Conservation (phyloP, 2,329 filamentous ascomycete species). For the Aureobasidium melanogenum region DNA sequence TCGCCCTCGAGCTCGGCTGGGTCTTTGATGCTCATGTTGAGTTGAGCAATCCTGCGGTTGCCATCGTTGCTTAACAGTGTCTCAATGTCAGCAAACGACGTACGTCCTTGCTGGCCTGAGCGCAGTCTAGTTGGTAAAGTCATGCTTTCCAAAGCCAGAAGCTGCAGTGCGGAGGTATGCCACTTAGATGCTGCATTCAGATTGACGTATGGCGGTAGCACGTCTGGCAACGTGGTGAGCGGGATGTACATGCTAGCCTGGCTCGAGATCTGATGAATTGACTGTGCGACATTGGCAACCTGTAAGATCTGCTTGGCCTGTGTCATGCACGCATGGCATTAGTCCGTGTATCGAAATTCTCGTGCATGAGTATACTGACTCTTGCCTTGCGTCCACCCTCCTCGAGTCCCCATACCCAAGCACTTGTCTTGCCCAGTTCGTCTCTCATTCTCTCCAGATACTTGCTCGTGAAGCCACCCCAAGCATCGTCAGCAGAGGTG, state of each 20-base stretch:
- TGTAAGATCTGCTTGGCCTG: conserved; percentile 56
- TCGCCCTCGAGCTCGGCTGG: conserved; percentile 24
- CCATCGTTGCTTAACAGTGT: conserved; percentile 64
- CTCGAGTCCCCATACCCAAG: conserved; percentile 83
- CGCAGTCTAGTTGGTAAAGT: conserved; percentile 67
- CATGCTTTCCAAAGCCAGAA: conserved; percentile 67
- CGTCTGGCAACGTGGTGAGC: conserved; percentile 52
- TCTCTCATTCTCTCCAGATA: conserved; percentile 63
- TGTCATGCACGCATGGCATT: neutral
- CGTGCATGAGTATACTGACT: conserved; percentile 14
- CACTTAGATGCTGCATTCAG: conserved; percentile 61
- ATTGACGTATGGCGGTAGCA: conserved; percentile 47
- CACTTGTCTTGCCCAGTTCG: conserved; percentile 78
- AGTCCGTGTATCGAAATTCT: conserved; percentile 10
- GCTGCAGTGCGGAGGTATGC: conserved; percentile 71
- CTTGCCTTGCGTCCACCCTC: conserved; percentile 34
- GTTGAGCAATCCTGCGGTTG: conserved; percentile 68
- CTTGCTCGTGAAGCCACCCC: conserved; percentile 37
- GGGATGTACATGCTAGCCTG: conserved; percentile 73
- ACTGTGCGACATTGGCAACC: conserved; percentile 64
- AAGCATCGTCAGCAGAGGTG: conserved; percentile 44
- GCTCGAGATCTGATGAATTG: conserved; percentile 58
- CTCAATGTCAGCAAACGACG: conserved; percentile 54
- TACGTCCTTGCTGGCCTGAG: conserved; percentile 32
- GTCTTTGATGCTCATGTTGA: conserved; percentile 56